Evolutionary conservation across 169 alveolate genomes (phyloP).

Genomic region (Cryptosporidium parvum): DNA sequence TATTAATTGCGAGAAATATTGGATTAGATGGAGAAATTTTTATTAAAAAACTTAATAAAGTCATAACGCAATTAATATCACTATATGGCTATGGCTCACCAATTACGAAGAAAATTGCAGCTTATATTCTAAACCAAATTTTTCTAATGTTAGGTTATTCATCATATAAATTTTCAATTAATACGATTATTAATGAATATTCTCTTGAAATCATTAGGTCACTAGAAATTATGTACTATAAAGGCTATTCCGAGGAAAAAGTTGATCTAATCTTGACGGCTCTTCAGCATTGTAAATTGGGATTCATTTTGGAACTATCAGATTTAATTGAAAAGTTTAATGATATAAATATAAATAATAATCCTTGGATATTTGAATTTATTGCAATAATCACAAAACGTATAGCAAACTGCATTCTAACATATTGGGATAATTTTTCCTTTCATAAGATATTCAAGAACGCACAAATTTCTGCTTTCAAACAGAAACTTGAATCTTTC

Average conservation of each 20-base stretch:
- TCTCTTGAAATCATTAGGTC: conserved; percentile 36
- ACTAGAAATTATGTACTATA: conserved; percentile 30
- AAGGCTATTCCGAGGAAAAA: neutral
- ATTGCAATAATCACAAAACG: conserved; percentile 1
- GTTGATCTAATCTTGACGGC: neutral
- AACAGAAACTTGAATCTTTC: neutral
- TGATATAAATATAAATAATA: conserved; percentile 23
- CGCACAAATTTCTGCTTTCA: neutral
- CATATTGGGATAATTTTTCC: neutral
- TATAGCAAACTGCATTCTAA: neutral
- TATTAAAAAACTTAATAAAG: conserved; percentile 9
- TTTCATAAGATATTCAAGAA: neutral
- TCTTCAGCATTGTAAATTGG: conserved; percentile 13
- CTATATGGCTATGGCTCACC: neutral
- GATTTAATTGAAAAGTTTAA: conserved; percentile 27
- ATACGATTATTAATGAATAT: neutral
- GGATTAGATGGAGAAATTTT: neutral
- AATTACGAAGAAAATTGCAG: neutral
- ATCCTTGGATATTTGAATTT: conserved; percentile 43
- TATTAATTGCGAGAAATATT: conserved; percentile 9
- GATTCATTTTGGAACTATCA: conserved; percentile 7
- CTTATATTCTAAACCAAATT: neutral
- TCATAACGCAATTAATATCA: neutral
- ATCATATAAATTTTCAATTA: neutral
- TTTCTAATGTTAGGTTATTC: neutral